phyloP scores from a whole-genome alignment of 192 early-diverging fungal genomes.

The Coemansia biformis region DNA sequence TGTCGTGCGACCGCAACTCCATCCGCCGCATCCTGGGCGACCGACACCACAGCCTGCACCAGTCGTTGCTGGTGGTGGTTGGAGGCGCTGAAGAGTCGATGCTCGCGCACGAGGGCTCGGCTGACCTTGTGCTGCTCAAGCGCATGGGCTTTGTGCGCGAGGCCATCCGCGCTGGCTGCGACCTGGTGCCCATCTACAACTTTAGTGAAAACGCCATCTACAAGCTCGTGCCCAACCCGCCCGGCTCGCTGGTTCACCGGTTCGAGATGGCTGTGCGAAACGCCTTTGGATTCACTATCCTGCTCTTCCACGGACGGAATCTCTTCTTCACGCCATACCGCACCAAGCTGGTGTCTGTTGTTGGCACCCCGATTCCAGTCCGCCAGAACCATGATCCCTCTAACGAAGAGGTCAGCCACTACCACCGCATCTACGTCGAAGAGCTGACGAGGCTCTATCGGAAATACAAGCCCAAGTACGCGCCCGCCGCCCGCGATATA shows the following conservation, averaged over 20 bases:
- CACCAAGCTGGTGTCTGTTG: constrained; percentile 37
- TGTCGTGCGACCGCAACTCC: constrained; percentile 68
- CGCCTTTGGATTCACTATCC: constrained; percentile 64
- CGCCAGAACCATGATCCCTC: constrained; percentile 25
- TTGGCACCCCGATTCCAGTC: constrained; percentile 40
- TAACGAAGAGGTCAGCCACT: constrained; percentile 16
- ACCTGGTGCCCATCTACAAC: constrained; percentile 80
- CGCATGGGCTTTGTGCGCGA: constrained; percentile 87
- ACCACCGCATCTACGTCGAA: constrained; percentile 38
- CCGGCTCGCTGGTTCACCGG: constrained; percentile 60
- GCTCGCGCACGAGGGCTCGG: constrained; percentile 56
- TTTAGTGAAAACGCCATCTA: constrained; percentile 96
- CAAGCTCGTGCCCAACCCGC: constrained; percentile 64
- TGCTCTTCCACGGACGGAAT: constrained; percentile 80
- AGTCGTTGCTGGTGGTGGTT: constrained; percentile 70
- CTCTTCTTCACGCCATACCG: constrained; percentile 63
- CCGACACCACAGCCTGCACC: constrained; percentile 51
- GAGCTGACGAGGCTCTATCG: constrained; percentile 35
- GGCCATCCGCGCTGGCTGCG: constrained; percentile 75
- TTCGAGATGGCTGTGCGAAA: constrained; percentile 71
- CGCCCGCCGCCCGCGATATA: constrained; percentile 22
- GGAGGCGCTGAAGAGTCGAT: constrained; percentile 88
- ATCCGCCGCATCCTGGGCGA: constrained; percentile 75
- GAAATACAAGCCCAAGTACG: constrained; percentile 45
- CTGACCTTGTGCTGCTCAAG: constrained; percentile 70